These are phyloP conservation scores for Penicillium egyptiacum DNA, from an alignment of 495 filamentous ascomycete species.

Conservation along the genomic window DNA sequence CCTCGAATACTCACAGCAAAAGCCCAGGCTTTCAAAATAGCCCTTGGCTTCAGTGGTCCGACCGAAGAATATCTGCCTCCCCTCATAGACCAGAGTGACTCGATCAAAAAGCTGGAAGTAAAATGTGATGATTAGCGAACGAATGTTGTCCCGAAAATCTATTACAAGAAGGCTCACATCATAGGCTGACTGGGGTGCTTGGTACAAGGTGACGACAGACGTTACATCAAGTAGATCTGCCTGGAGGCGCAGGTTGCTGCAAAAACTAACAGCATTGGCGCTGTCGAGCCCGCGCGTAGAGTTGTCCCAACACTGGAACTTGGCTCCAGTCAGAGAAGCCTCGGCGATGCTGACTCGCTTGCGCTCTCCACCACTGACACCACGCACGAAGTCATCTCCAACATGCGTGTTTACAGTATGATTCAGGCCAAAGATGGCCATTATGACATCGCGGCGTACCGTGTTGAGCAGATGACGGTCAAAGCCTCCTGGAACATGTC, in stretches of 20 bases:
- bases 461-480: constrained; percentile 51
- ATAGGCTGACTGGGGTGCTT: constrained; percentile 58
- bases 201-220: not conserved
- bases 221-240: not conserved
- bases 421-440: constrained; percentile 66
- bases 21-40: constrained; percentile 66
- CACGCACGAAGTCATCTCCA: constrained; percentile 69
- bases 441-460: constrained; percentile 64
- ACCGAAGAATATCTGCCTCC: constrained; percentile 75
- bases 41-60: constrained; percentile 53
- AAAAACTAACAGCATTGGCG: not conserved
- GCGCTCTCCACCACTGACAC: constrained; percentile 71
- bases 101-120: constrained; percentile 61
- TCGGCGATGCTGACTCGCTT: constrained; percentile 75
- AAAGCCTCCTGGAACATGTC: constrained; percentile 54
- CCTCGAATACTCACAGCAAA: constrained; percentile 21
- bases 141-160: not conserved
- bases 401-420: constrained; percentile 68
- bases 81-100: constrained; percentile 67
- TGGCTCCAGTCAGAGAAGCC: constrained; percentile 53
- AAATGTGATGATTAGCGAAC: not conserved
- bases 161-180: not conserved
- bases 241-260: not conserved
- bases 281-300: not conserved
- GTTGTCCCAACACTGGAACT: not conserved